phyloP scores from a whole-genome alignment of 164 flowering plant species.

The Aristolochia fimbriata region DNA sequence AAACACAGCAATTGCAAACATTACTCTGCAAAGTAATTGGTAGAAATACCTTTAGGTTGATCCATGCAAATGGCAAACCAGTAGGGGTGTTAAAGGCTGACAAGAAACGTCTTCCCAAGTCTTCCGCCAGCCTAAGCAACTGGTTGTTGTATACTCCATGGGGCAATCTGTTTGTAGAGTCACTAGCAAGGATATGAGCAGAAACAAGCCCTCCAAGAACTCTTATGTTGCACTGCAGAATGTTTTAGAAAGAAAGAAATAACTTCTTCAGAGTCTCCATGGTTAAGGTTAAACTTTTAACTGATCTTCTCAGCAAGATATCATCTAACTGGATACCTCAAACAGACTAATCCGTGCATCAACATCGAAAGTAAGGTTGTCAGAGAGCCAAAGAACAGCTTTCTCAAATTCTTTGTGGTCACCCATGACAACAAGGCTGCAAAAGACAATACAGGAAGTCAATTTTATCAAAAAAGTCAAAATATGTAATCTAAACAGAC shows the following conservation, averaged over 20 bases:
- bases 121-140: constrained; percentile 76
- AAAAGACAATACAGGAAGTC: neutral
- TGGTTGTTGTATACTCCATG: constrained; percentile 63
- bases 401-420: constrained; percentile 83
- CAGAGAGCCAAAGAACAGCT: constrained; percentile 90
- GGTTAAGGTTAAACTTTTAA: neutral
- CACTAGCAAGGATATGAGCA: constrained; percentile 99
- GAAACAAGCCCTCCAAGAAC: constrained; percentile 99
- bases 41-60: constrained; percentile 64
- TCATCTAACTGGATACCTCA: constrained; percentile 51
- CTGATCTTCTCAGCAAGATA: neutral
- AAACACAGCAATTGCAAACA: neutral
- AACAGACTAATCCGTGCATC: constrained; percentile 93
- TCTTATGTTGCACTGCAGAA: constrained; percentile 97
- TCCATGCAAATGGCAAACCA: constrained; percentile 98
- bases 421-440: constrained; percentile 82
- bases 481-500: no score
- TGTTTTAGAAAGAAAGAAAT: constrained; percentile 19
- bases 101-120: constrained; percentile 76
- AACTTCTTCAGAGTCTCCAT: neutral
- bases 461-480: no score
- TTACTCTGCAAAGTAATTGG: no score
- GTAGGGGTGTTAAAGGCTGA: constrained; percentile 89
- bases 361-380: constrained; percentile 69
- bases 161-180: constrained; percentile 64